Conservation (phyloP, 768 basidiomycete genomes). For the Termitomyces sp. region DNA sequence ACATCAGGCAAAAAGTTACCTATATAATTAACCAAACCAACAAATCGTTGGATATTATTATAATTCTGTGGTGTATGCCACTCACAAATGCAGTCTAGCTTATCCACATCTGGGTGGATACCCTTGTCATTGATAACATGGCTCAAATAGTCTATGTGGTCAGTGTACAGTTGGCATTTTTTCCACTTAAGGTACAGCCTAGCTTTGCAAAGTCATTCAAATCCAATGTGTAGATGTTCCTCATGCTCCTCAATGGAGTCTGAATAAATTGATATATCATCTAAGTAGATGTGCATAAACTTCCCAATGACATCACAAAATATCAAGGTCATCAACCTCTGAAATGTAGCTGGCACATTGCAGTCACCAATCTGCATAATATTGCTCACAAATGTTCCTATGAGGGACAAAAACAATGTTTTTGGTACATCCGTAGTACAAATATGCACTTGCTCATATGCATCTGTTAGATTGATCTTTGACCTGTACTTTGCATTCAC, state of each 20-base stretch:
- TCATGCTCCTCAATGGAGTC: background rate
- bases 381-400: background rate
- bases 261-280: background rate
- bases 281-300: background rate
- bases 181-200: background rate
- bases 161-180: background rate
- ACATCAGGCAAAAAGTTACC: too few species aligned
- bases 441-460: background rate
- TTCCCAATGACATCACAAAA: background rate
- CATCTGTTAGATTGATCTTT: too few species aligned
- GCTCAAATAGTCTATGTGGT: background rate
- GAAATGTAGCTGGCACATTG: background rate
- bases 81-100: background rate
- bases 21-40: background rate
- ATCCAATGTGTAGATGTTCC: background rate
- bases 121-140: background rate
- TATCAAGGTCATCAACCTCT: background rate
- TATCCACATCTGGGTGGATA: background rate
- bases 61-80: background rate
- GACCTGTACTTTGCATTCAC: too few species aligned
- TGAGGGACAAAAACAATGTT: background rate
- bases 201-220: background rate
- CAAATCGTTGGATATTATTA: background rate
- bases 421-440: background rate
- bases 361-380: too few species aligned